Conservation (phyloP, 352 stramenopile genomes). For the Pythium aquatile region DNA sequence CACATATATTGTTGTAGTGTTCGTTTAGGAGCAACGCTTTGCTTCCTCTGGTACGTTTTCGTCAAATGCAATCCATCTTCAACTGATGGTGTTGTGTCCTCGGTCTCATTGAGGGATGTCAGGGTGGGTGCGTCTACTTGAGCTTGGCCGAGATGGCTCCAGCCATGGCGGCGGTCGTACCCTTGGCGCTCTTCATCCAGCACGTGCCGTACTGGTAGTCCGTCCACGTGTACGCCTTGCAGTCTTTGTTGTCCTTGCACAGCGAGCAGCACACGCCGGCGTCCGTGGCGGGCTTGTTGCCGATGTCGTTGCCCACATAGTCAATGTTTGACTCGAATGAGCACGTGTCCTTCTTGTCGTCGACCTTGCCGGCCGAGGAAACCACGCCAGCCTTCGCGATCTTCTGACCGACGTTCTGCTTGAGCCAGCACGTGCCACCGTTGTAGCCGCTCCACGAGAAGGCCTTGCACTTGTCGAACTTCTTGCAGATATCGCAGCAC, state of each 20-base stretch:
- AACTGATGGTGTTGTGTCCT: not conserved
- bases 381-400: not conserved
- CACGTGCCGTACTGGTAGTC: constrained; percentile 52
- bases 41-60: not conserved
- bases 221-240: constrained; percentile 35
- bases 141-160: constrained; percentile 7
- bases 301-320: constrained; percentile 4
- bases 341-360: not conserved
- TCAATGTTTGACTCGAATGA: not conserved
- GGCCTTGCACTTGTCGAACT: not conserved
- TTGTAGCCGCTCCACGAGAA: not conserved
- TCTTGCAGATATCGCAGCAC: not conserved
- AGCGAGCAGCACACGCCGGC: not conserved
- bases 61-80: not conserved
- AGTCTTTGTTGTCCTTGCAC: not conserved
- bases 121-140: not conserved
- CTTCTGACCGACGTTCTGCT: not conserved
- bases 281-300: constrained; percentile 1
- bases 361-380: not conserved
- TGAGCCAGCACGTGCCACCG: not conserved
- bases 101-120: not conserved
- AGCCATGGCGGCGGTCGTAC: not conserved
- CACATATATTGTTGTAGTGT: not conserved
- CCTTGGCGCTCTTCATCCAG: constrained; percentile 47
- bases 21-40: not conserved